Evolutionary conservation across 2,329 filamentous ascomycete genomes (phyloP), one percentile per base, ranked within the genome.

Genomic region (Chrysoporthe austroafricana): DNA sequence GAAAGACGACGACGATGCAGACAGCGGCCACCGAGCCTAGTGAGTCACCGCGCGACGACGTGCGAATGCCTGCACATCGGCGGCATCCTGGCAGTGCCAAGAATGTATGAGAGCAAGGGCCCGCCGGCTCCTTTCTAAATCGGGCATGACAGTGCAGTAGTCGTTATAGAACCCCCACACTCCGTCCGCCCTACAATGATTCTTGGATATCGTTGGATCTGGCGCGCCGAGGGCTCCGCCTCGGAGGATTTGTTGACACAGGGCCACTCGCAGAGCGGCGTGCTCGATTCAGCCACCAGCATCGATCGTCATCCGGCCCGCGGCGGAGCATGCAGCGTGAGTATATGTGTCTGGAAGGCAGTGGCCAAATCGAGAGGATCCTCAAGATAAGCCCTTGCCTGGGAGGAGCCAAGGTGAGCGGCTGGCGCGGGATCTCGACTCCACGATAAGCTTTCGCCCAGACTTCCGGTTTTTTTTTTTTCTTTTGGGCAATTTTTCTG

Each of bases 131-230:
- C 32, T 2, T 44, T 43, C 58, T 61, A 61, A 46, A 46, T 61
- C 32, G 21, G 58, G 58, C 32, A 16, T 44, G 39, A 44, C 42
- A 46, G 9, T 32, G 32, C 42, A 46, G 9, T 32, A 44, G 58
- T 6, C 58, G 21, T 26, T 61, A 42, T 42, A 61, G 42, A 11
- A 44, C 42, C 57, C 58, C 21, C 39, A 61, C 58, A 44, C 58
- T 32, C 39, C n/a, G 26, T 61, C 21, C 58, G 56, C 56, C 56
- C 56, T 58, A 58, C 56, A 54, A 54, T 32, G 16, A 16, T 54
- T 54, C 21, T 54, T 54, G 50, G 50, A 54, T 32, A 32, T 54
- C 26, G 50, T 54, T 54, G 50, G 50, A 26, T 54, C 50, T 26
- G 50, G 21, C 32, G 26, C 50, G 7, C 50, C 50, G 50, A 54